Evolutionary conservation across 768 basidiomycete genomes (phyloP).

Genomic region (Auricularia heimuer): DNA sequence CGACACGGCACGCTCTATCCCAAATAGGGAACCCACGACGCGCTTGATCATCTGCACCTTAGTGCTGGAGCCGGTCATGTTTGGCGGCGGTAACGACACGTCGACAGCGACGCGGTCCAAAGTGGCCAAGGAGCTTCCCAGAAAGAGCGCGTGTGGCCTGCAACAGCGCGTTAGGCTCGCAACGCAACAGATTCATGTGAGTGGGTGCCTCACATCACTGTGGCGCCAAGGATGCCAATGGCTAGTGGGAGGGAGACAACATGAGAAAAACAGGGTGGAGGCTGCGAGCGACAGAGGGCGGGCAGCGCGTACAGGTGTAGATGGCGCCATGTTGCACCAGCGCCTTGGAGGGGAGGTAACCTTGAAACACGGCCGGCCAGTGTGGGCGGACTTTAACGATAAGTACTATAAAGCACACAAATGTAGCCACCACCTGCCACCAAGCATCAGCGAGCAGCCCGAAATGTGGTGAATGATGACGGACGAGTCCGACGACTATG

Average conservation of each 20-base stretch:
- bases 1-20: slow-evolving; percentile 8
- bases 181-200: neutral
- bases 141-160: slow-evolving; percentile 79
- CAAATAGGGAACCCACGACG: slow-evolving; percentile 14
- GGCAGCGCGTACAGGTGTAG: slow-evolving; percentile 47
- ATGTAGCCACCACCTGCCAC: slow-evolving; percentile 52
- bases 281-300: slow-evolving; percentile 5
- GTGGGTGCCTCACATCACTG: slow-evolving; percentile 43
- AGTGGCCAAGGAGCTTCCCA: slow-evolving; percentile 78
- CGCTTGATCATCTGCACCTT: slow-evolving; percentile 10
- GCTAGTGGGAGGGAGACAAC: slow-evolving; percentile 25
- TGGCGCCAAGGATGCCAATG: slow-evolving; percentile 70
- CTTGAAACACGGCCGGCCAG: slow-evolving; percentile 66
- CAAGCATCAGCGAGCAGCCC: neutral
- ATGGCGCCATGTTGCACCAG: slow-evolving; percentile 47
- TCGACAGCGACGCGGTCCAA: slow-evolving; percentile 55
- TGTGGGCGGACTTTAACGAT: slow-evolving; percentile 59
- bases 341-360: slow-evolving; percentile 63
- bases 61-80: slow-evolving; percentile 17
- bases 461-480: slow-evolving; percentile 9
- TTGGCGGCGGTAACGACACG: slow-evolving; percentile 14
- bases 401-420: slow-evolving; percentile 71
- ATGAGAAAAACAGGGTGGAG: slow-evolving; percentile 23
- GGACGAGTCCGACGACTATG: slow-evolving; percentile 51
- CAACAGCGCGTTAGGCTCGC: neutral